Base-by-base conservation (phyloP, 345 rosid species). In the Cardamine resedifolia region DNA sequence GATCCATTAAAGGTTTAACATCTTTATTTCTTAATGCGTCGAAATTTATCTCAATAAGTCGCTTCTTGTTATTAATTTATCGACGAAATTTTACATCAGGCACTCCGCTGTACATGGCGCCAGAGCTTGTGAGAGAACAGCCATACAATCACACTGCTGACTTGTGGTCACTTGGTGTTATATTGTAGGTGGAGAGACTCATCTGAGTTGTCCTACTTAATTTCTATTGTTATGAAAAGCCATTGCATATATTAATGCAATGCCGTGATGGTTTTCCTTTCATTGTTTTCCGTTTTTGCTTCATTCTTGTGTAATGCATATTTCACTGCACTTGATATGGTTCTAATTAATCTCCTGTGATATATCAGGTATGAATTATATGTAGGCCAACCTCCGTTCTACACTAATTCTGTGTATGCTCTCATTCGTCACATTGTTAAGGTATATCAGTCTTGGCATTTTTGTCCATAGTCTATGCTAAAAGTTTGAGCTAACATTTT, bases 71-170 rank as follows among this genome's bases (percentile, higher is more conserved):
- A 45, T 62, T 55, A 27, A 56, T 47, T 39, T 18, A 21, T n/a
- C 11, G 27, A 73, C 30, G 41, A 60, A 39, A 76, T 77, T 19
- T 52, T 77, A 57, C 60, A 76, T 49, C 85, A 95, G 99, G 99
- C 15, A 91, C 99, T 73, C 99, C 99, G 3, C 67, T 95, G 63
- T 95, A 95, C 84, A 95, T 95, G 99, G 99, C 99, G 34, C 99
- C 97, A 21, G 99, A 95, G 80, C 81, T 95, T 70, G 97, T 95
- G 14, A 78, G 93, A 44, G 99, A 95, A 83, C 96, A 95, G 80
- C 99, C 99, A 10, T 95, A 95, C 83, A 90, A 88, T 81, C 99
- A 91, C 83, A 89, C 97, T 78, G 99, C 89, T 60, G 99, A 95
- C 75, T 77, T 95, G 62, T 95, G 99, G 99, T 95, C 99, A 34